phyloP scores from a whole-genome alignment of 345 rosid species.

The Eucalyptus pumila region DNA sequence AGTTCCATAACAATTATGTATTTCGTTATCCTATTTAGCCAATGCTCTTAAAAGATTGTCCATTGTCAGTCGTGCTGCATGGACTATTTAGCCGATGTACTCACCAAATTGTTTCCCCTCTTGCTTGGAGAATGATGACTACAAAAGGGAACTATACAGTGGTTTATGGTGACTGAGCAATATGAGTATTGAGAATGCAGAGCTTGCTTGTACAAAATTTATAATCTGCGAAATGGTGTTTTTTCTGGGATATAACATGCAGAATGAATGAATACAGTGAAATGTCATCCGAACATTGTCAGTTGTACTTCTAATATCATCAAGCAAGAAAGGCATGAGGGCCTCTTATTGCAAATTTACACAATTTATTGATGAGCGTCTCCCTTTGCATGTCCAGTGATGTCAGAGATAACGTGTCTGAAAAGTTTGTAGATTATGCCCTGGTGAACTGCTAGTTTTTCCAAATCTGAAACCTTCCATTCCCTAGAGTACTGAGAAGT shows the following conservation, averaged over 20 bases:
- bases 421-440: background rate
- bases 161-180: background rate
- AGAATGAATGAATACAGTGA: background rate
- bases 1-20: background rate
- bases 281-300: background rate
- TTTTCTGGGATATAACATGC: background rate
- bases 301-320: background rate
- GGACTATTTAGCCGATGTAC: background rate
- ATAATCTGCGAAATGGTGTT: background rate
- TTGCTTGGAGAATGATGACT: background rate
- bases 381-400: background rate
- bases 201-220: background rate
- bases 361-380: background rate
- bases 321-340: background rate
- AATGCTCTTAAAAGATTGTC: background rate
- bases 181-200: background rate
- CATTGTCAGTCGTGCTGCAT: background rate
- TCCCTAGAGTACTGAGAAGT: slow-evolving; percentile 1
- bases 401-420: background rate
- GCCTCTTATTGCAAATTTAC: background rate
- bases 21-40: background rate
- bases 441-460: background rate
- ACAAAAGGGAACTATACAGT: background rate
- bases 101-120: background rate
- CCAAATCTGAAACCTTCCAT: background rate